Evolutionary conservation across 2,329 filamentous ascomycete species (phyloP), one percentile per base, ranked within the genome.

Genomic region (Exophiala aquamarina): DNA sequence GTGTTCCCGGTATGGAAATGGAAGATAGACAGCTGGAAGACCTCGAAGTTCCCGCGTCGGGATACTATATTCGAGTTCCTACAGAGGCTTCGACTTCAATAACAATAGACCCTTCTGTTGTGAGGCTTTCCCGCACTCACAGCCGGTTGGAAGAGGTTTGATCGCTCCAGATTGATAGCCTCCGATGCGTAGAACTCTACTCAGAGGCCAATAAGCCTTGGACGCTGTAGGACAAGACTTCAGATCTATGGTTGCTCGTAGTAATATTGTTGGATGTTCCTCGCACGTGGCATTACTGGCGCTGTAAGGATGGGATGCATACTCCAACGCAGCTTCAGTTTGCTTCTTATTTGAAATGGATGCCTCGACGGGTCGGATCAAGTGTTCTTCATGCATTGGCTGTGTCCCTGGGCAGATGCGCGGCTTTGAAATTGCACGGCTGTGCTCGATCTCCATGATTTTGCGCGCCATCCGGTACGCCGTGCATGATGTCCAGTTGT

Each of bases 401-500:
- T 6, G 23, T 26, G 23, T 26, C 23, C 11, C 23, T 26, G 23
- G 23, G 11, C 6, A 26, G 6, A 26, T 26, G 23, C 23, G 6
- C 11, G 11, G 23, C 23, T 26, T 26, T 11, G 23, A 26, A 26
- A 26, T 26, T 6, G 6, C 11, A 26, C 23, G 23, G 11, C 23
- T 26, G 11, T 26, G 6, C 23, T 53, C 50, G 19, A 50, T 47
- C 19, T 39, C 40, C 28, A 53, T 50, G 18, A 53, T 47, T 36
- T 50, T 53, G n/a, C 35, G 33, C 5, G 50, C 50, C 23, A 56
- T 50, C 34, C 46, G 21, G 19, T 48, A 50, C 7, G 53, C 53
- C 7, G 50, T 54, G 28, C 53, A 56, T 21, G 50, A 54, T 9
- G 53, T 53, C 53, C 53, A 56, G 17, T 54, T 50, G 20, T 44